These are phyloP conservation scores for Neophaeococcomyces aloes DNA, from an alignment of 2,329 filamentous ascomycete genomes.

Conservation along the genomic window DNA sequence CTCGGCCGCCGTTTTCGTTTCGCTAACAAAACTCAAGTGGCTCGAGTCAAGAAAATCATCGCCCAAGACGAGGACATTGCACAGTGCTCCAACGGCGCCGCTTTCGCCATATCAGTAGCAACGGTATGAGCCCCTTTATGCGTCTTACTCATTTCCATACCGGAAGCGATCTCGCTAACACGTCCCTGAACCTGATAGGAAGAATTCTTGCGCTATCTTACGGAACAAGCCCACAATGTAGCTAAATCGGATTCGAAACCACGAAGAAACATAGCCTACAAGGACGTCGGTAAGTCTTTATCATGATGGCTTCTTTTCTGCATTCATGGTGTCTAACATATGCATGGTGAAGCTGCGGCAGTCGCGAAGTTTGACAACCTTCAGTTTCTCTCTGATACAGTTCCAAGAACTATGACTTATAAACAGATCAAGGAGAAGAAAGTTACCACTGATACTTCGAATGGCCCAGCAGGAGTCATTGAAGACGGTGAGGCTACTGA, in stretches of 20 bases:
- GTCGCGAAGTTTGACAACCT: slow-evolving; percentile 84
- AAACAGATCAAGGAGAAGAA: slow-evolving; percentile 62
- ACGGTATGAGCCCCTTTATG: slow-evolving; percentile 47
- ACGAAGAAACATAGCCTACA: slow-evolving; percentile 87
- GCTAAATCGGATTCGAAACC: slow-evolving; percentile 87
- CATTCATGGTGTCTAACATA: slow-evolving; percentile 5
- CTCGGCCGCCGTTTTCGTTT: background rate
- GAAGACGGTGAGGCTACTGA: slow-evolving; percentile 23
- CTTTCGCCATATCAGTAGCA: slow-evolving; percentile 85
- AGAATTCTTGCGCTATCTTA: slow-evolving; percentile 88
- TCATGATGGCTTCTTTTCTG: background rate
- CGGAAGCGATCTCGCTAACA: background rate
- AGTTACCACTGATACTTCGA: slow-evolving; percentile 9
- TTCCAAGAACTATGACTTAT: slow-evolving; percentile 75
- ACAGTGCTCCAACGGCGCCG: slow-evolving; percentile 83
- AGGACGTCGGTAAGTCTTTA: slow-evolving; percentile 61
- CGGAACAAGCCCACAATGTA: slow-evolving; percentile 73
- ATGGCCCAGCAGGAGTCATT: slow-evolving; percentile 19
- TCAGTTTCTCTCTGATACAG: slow-evolving; percentile 84
- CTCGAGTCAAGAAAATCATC: slow-evolving; percentile 93
- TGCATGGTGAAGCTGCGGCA: slow-evolving; percentile 54
- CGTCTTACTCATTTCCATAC: background rate
- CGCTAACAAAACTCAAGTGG: slow-evolving; percentile 49
- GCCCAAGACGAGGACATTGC: slow-evolving; percentile 73
- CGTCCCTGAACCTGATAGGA: slow-evolving; percentile 47